phyloP scores from a whole-genome alignment of 2,329 filamentous ascomycete species.

The Hypoxylon sp. region DNA sequence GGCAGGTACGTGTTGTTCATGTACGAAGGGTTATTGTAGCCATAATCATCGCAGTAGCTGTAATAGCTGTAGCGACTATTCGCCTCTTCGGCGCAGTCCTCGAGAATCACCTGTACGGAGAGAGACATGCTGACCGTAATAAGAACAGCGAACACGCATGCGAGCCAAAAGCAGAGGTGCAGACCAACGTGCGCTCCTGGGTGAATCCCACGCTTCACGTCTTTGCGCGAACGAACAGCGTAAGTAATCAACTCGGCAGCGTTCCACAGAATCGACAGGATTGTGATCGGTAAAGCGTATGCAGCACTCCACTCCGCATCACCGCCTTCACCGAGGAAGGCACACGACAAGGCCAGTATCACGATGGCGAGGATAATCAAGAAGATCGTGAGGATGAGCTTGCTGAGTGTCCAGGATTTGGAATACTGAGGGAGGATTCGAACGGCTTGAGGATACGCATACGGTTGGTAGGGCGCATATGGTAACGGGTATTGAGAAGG shows the following conservation, averaged over 20 bases:
- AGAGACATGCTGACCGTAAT: slow-evolving; percentile 32
- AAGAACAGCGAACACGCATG: slow-evolving; percentile 46
- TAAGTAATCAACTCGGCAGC: slow-evolving; percentile 52
- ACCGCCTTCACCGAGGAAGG: slow-evolving; percentile 39
- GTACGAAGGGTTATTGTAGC: slow-evolving; percentile 17
- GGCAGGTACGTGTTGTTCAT: slow-evolving; percentile 42
- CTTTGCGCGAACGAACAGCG: slow-evolving; percentile 46
- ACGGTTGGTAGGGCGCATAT: slow-evolving; percentile 42
- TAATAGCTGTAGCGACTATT: slow-evolving; percentile 8
- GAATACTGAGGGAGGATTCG: slow-evolving; percentile 47
- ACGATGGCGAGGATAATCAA: slow-evolving; percentile 46
- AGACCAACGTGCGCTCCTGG: slow-evolving; percentile 53
- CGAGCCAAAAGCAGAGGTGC: slow-evolving; percentile 52
- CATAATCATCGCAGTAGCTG: slow-evolving; percentile 43
- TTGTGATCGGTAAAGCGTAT: slow-evolving; percentile 47
- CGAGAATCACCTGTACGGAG: not conserved
- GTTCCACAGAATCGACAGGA: slow-evolving; percentile 51
- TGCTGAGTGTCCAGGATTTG: slow-evolving; percentile 46
- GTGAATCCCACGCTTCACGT: slow-evolving; percentile 51
- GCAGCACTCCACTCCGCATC: slow-evolving; percentile 18
- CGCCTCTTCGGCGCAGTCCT: slow-evolving; percentile 17
- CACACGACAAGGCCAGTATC: slow-evolving; percentile 47
- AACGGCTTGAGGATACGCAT: slow-evolving; percentile 45
- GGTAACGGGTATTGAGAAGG: slow-evolving; percentile 42
- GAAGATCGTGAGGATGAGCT: slow-evolving; percentile 47